Evolutionary conservation across 2,329 filamentous ascomycete genomes (phyloP), one percentile per base, ranked within the genome.

Genomic region (Lachnum nothofagi): DNA sequence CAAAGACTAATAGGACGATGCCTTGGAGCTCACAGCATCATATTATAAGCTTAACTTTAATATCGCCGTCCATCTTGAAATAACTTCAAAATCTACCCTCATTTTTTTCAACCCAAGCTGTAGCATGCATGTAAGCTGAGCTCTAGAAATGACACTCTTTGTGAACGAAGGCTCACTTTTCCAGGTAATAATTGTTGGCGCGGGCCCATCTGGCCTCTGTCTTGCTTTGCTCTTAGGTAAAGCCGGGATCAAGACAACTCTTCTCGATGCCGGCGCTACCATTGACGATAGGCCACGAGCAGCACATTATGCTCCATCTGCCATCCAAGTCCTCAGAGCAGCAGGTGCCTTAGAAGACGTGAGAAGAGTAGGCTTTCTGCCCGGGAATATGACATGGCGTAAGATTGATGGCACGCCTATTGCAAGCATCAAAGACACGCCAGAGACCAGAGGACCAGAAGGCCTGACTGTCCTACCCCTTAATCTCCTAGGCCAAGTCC

Each of bases 211-310:
- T 0, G 74, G 74, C 16, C 67, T 77, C 2, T 65, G 76, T 6
- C 68, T 74, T n/a, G 71, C 68, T 12, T 67, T 80, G 2, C 69
- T 81, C 2, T 72, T 82, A 5, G 70, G 76, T 17, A 72, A 75
- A 55, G 22, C 49, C 1, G 70, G 71, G 38, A 77, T 82, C 51
- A 65, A 70, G 24, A 73, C 77, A 37, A 73, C 73, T 20, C 68
- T 82, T 19, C 68, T 84, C 45, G 81, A 85, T 57, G 74, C 74
- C 2, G 71, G 74, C 2, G 62, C 70, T 22, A 68, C 74, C 46
- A 70, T 83, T 39, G 78, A 82, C 66, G 69, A 75, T 49, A 78
- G 79, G 49, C 81, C 81, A 0, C 77, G 81, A 23, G 81, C 81
- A 12, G 77, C 80, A 2, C 78, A 83, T 63, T 83, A 83, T 61